Conservation (phyloP, 352 stramenopile species). For the Phytophthora hybrid region DNA sequence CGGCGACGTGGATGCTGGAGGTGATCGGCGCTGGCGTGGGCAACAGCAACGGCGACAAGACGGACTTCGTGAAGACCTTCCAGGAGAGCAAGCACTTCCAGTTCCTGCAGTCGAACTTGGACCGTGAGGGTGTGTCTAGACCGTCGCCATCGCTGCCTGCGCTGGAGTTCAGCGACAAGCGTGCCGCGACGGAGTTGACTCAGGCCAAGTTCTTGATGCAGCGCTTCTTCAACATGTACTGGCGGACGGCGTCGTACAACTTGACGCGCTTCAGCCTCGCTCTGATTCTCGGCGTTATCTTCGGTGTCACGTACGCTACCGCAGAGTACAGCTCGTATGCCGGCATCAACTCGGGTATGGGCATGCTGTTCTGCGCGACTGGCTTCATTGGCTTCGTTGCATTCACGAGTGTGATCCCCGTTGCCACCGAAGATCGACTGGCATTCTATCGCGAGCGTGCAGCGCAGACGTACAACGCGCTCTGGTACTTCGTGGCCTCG, state of each 20-base stretch:
- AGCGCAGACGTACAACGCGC: conserved; percentile 31
- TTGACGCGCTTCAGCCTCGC: conserved; percentile 63
- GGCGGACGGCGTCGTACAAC: conserved; percentile 53
- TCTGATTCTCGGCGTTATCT: conserved; percentile 71
- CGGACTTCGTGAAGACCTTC: conserved; percentile 52
- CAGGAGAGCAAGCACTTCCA: conserved; percentile 35
- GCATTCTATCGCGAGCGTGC: conserved; percentile 31
- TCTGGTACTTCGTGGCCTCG: conserved; percentile 33
- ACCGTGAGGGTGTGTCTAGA: conserved; percentile 39
- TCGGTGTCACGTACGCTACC: conserved; percentile 70
- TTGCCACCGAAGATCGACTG: conserved; percentile 20
- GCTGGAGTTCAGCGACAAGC: conserved; percentile 50
- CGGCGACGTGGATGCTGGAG: conserved; percentile 51
- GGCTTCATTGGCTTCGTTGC: conserved; percentile 61
- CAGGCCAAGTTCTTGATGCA: conserved; percentile 54
- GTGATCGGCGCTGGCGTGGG: conserved; percentile 59
- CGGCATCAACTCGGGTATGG: conserved; percentile 56
- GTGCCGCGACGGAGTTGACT: conserved; percentile 26
- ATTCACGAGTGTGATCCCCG: conserved; percentile 27
- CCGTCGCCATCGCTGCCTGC: conserved; percentile 38
- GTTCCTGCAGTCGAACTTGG: conserved; percentile 39
- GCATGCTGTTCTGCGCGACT: conserved; percentile 79
- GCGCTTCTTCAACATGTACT: conserved; percentile 78
- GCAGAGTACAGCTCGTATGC: conserved; percentile 49
- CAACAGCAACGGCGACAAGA: conserved; percentile 34